Percentiles rank a stretch among this genome's conserved stretches.
Evolutionary conservation across 495 filamentous ascomycete genomes (phyloP).

Genomic region (Xylaria castorea): DNA sequence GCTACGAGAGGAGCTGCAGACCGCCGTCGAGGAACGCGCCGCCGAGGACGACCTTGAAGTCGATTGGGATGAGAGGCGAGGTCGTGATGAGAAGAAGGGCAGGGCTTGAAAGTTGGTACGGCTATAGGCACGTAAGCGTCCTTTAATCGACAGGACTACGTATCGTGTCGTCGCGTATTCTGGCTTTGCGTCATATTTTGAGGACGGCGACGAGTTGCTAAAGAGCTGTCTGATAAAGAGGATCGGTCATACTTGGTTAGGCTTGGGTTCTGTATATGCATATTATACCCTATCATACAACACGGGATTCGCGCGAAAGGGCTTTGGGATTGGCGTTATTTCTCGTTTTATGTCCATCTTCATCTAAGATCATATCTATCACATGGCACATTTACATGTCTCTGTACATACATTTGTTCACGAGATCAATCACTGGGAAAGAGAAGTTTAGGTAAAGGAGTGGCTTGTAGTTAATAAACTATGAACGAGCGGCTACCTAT

Average conservation of each 20-base stretch:
- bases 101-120: neutral
- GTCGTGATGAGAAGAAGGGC: slow-evolving; percentile 26
- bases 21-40: slow-evolving; percentile 22
- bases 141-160: too few relatives aligned
- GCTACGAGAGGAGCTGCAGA: slow-evolving; percentile 61
- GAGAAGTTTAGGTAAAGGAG: neutral
- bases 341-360: neutral
- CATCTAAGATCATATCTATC: neutral
- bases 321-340: neutral
- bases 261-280: neutral
- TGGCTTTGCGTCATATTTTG: neutral
- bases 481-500: slow-evolving; percentile 20
- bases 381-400: neutral
- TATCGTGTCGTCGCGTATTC: neutral
- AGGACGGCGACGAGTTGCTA: neutral
- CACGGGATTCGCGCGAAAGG: neutral
- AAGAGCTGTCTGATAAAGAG: neutral
- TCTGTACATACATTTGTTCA: neutral
- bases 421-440: neutral
- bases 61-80: slow-evolving; percentile 28
- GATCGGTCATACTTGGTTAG: neutral
- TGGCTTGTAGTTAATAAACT: neutral
- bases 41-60: slow-evolving; percentile 20
- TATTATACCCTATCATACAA: slow-evolving; percentile 12
- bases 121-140: neutral